Evolutionary conservation across 2,329 filamentous ascomycete genomes (phyloP), one percentile per base, ranked within the genome.

Genomic region (Cadophora luteo-olivacea): DNA sequence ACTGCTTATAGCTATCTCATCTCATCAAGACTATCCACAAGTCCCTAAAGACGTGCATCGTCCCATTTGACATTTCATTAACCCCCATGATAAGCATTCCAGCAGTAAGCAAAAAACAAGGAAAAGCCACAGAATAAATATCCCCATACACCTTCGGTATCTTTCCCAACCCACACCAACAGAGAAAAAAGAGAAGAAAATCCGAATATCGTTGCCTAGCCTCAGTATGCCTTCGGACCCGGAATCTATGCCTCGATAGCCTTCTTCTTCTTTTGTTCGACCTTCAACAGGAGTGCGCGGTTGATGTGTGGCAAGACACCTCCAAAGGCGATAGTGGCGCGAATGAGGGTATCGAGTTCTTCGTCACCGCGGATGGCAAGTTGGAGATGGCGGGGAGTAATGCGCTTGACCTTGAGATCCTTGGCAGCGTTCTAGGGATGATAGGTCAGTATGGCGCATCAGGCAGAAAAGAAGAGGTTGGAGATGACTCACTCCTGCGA

Each of bases 391-490:
- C 96, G 94, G 67, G 96, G 96, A 14, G 95, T 98, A 83, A 99
- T 99, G 83, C 96, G 96, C 90, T 98, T 99, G 84, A 98, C 96
- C 84, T 98, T 99, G 80, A 98, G 92, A 82, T 99, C 96, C 87
- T 98, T 98, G 82, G 96, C 96, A 65, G 96, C 96, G 81, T 99
- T 99, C 88, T 91, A 77, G 19, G 54, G 48, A 62, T 16, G 12
- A 25, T 38, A 48, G 16, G 51, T 75, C 61, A 75, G 73, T 60
- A 66, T 49, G 45, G 38, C 41, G 63, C 51, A 61, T 41, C 48
- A 14, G 24, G 19, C 19, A 58, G 25, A 19, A 71, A 11, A 22
- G 61, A 16, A 70, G 62, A 68, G 52, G 32, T 24, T 33, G 52
- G n/a, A 61, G 69, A 45, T 74, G 71, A 89, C 88, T 83, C 84